These are phyloP conservation scores for Quercus robur DNA, from an alignment of 306 rosid genomes.

Conservation along the genomic window DNA sequence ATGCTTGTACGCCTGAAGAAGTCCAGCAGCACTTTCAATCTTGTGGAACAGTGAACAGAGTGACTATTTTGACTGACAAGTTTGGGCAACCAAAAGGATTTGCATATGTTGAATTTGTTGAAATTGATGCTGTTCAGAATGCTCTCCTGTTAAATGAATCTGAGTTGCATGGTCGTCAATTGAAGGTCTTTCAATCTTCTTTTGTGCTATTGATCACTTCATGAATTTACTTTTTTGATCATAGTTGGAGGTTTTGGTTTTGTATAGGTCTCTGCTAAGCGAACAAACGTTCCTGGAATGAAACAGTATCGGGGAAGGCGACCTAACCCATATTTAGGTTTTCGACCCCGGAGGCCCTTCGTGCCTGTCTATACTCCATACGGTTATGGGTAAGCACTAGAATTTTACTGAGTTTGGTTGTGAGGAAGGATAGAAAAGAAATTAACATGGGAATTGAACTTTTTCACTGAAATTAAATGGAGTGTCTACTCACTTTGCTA, in stretches of 20 bases:
- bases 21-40: constrained; percentile 99
- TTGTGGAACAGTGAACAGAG: constrained; percentile 99
- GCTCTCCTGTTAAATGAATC: constrained; percentile 88
- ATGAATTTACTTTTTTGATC: constrained; percentile 9
- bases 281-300: constrained; percentile 94
- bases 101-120: constrained; percentile 98
- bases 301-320: constrained; percentile 89
- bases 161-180: constrained; percentile 96
- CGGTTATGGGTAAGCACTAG: constrained; percentile 77
- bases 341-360: constrained; percentile 80
- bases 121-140: constrained; percentile 92
- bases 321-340: constrained; percentile 48
- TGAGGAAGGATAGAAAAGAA: constrained; percentile 8
- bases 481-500: background rate
- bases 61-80: constrained; percentile 96
- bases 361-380: constrained; percentile 78
- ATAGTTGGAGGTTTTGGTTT: constrained; percentile 20
- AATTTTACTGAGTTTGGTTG: background rate
- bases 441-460: background rate
- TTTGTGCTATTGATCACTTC: background rate
- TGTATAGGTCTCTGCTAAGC: constrained; percentile 89
- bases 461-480: background rate
- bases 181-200: constrained; percentile 57
- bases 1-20: constrained; percentile 97
- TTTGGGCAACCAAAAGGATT: constrained; percentile 99